phyloP scores from a whole-genome alignment of 116 monocot genomes.

The Thalassia testudinum region DNA sequence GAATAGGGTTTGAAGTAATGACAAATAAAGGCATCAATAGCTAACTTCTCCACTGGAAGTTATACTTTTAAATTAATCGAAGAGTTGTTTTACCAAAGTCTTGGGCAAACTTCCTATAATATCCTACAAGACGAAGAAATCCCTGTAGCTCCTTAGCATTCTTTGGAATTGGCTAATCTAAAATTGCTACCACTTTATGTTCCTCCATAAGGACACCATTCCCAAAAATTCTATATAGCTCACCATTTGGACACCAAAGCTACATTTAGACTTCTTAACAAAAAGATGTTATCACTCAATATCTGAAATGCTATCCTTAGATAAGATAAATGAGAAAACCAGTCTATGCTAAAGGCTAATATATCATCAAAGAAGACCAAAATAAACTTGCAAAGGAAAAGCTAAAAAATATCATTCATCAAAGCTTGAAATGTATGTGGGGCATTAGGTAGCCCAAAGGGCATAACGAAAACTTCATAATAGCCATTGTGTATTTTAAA shows the following conservation, averaged over 20 bases:
- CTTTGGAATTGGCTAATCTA: not conserved
- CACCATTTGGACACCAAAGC: not conserved
- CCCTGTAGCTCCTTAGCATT: not conserved
- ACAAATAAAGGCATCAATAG: too few relatives aligned
- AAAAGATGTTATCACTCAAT: too few relatives aligned
- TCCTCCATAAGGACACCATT: not conserved
- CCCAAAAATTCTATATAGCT: not conserved
- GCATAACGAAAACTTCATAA: slow-evolving; percentile 3
- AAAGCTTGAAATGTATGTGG: not conserved
- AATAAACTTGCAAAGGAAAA: not conserved
- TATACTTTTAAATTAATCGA: too few relatives aligned
- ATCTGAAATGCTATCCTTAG: too few relatives aligned
- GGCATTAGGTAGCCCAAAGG: slow-evolving; percentile 1
- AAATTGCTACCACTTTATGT: not conserved
- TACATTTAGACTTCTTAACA: not conserved
- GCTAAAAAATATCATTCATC: slow-evolving; percentile 3
- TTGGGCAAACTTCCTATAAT: not conserved
- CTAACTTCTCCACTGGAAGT: too few relatives aligned
- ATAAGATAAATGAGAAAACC: too few relatives aligned
- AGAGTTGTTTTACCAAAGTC: too few relatives aligned
- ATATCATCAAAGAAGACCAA: slow-evolving; percentile 6
- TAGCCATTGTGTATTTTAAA: slow-evolving; percentile 3
- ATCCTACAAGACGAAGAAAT: not conserved
- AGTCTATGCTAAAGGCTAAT: not conserved
- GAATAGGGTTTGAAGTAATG: not conserved